These are phyloP conservation scores for Thielaviopsis euricoi DNA, from an alignment of 2,329 filamentous ascomycete species.

Conservation along the genomic window DNA sequence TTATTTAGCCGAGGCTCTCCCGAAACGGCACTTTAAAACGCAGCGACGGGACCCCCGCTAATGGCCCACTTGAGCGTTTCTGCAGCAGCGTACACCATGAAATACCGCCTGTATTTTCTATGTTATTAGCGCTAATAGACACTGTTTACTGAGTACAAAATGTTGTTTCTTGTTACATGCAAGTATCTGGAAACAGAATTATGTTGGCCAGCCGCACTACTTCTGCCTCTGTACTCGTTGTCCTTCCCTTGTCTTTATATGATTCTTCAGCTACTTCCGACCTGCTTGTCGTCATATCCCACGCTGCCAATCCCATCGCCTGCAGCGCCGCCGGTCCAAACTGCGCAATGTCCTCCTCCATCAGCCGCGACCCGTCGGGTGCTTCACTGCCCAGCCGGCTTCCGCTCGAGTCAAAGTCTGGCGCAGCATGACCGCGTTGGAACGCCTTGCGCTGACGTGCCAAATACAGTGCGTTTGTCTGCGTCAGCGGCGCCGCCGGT, in stretches of 20 bases:
- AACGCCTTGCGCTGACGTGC: conserved; percentile 42
- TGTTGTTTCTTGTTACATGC: conserved; percentile 13
- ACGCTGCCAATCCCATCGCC: conserved; percentile 41
- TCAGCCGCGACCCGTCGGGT: conserved; percentile 27
- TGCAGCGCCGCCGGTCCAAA: conserved; percentile 32
- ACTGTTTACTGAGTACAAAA: not conserved
- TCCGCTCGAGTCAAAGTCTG: conserved; percentile 39
- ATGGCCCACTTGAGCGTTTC: not conserved
- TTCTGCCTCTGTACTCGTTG: conserved; percentile 26
- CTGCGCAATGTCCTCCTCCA: conserved; percentile 33
- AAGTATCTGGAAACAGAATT: conserved; percentile 37
- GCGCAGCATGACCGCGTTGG: conserved; percentile 33
- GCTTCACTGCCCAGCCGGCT: conserved; percentile 32
- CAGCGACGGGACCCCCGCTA: not conserved
- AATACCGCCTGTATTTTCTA: too few relatives aligned
- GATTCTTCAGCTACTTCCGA: conserved; percentile 14
- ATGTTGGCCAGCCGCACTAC: conserved; percentile 38
- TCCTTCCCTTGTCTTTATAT: conserved; percentile 13
- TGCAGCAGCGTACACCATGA: not conserved
- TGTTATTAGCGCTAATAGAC: too few relatives aligned
- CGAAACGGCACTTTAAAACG: not conserved
- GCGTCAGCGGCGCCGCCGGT: conserved; percentile 37
- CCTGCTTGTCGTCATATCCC: conserved; percentile 23
- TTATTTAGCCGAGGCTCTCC: not conserved
- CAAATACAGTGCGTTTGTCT: conserved; percentile 40